Base-by-base conservation (phyloP, 129 eudicot species). In the Smallanthus sonchifolius region DNA sequence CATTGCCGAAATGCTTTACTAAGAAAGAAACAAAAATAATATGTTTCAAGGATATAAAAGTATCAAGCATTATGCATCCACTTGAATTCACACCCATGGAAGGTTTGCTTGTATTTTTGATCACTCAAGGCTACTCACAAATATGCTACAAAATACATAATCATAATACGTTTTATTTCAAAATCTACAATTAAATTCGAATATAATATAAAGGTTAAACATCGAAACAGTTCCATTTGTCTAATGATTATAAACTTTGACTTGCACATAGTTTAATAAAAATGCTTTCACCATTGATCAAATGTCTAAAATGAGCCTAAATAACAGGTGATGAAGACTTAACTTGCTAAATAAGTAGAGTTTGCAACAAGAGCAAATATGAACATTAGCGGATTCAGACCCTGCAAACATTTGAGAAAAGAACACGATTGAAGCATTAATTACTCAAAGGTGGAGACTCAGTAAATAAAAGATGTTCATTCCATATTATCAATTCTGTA, bases 31-130 rank as follows among this genome's bases (percentile, higher is more conserved):
- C 3, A 19, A 73, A 16, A 15, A n/a, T 10, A 10, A 47, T 36
- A 34, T 28, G 30, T 6, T 15, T 65, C 3, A 77, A 84, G 97
- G 97, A 91, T 91, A 91, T 96, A 60, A 91, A 85, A 73, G 82
- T 65, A 79, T 91, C 97, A 59, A 91, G 92, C 65, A 91, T 55
- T 82, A 83, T 85, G 9, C 97, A 91, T 60, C 97, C 97, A 40
- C 87, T 87, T 44, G 97, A 80, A 65, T 91, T 96, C 77, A 88
- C 96, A 91, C 69, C 97, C 97, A 91, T 60, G 97, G 92, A 16
- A 91, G 84, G 54, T 91, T 86, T 49, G 97, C 90, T 44, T 52
- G 56, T 79, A 88, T 24, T 68, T 84, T 91, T 67, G 86, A 80
- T 96, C 92, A 91, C 44, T 88, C 86, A 79, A 88, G 20, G 86